Conservation (phyloP, 495 filamentous ascomycete genomes). For the Copromyces sp. region DNA sequence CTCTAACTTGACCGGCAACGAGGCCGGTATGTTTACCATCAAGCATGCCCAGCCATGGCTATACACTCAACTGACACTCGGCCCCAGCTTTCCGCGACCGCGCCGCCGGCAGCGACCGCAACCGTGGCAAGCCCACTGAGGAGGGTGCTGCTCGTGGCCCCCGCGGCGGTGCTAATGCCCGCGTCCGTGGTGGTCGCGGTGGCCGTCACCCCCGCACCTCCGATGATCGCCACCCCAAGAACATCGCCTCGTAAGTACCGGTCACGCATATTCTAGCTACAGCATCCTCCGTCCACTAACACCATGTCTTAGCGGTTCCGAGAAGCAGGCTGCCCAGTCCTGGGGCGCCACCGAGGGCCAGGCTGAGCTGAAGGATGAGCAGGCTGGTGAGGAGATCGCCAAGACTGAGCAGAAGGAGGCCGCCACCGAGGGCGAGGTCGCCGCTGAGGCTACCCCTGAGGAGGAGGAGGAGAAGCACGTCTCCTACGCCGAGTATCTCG, state of each 20-base stretch:
- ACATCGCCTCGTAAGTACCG: slow-evolving; percentile 52
- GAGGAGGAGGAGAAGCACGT: slow-evolving; percentile 83
- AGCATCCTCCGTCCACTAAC: slow-evolving; percentile 7
- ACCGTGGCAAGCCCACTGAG: slow-evolving; percentile 71
- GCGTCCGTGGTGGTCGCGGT: slow-evolving; percentile 49
- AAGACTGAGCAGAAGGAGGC: slow-evolving; percentile 60
- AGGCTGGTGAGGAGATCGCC: slow-evolving; percentile 77
- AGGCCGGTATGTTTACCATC: slow-evolving; percentile 53
- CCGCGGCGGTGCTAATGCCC: slow-evolving; percentile 43
- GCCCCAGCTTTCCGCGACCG: slow-evolving; percentile 79
- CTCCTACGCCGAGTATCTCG: slow-evolving; percentile 79
- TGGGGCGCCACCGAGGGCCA: slow-evolving; percentile 79
- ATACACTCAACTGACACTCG: slow-evolving; percentile 4
- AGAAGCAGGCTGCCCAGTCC: slow-evolving; percentile 83
- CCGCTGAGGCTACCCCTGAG: slow-evolving; percentile 29
- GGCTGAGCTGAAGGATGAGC: slow-evolving; percentile 78
- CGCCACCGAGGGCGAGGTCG: slow-evolving; percentile 26
- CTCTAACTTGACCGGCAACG: slow-evolving; percentile 56
- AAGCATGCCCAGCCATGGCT: background rate
- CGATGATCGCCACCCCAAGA: slow-evolving; percentile 76
- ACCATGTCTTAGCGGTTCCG: slow-evolving; percentile 46
- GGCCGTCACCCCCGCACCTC: slow-evolving; percentile 39
- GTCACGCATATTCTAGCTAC: slow-evolving; percentile 3
- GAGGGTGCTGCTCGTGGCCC: slow-evolving; percentile 48
- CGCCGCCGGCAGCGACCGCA: slow-evolving; percentile 68